Conservation (phyloP, 176 grass and related monocot species). For the Chloris gayana region DNA sequence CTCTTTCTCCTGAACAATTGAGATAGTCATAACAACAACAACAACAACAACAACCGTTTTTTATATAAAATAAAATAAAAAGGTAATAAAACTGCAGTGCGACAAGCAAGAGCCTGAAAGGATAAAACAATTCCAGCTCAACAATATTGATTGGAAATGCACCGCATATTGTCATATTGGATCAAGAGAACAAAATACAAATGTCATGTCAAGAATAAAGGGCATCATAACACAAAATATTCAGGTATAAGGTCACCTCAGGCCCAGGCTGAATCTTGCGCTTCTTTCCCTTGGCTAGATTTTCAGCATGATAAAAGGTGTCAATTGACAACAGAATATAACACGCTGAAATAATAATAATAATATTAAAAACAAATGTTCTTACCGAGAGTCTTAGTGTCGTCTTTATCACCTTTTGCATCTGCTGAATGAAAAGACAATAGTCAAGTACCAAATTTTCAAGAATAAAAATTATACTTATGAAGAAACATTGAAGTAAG, state of each 20-base stretch:
- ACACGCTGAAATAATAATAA: background rate
- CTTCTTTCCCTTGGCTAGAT: conserved; percentile 79
- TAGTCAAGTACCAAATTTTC: conserved; percentile 34
- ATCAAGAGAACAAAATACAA: background rate
- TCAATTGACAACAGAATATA: conserved; percentile 18
- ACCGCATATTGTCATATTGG: background rate
- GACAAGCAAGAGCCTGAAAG: conserved; percentile 7
- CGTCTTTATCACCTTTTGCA: conserved; percentile 73
- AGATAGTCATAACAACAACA: background rate
- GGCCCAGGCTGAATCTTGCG: conserved; percentile 69
- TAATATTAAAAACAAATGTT: conserved; percentile 20
- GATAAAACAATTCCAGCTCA: conserved; percentile 10
- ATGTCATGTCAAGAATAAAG: conserved; percentile 20
- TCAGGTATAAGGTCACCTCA: conserved; percentile 56
- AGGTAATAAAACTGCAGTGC: background rate
- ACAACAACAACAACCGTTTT: too few relatives aligned
- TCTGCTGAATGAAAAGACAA: conserved; percentile 43
- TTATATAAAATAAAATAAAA: background rate
- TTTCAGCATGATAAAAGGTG: conserved; percentile 42
- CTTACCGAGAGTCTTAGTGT: conserved; percentile 57
- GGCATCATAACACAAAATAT: background rate
- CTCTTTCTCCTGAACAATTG: conserved; percentile 64
- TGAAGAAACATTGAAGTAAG: background rate
- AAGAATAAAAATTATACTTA: conserved; percentile 9
- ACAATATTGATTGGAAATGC: conserved; percentile 17